phyloP scores from a whole-genome alignment of 148 eudicot species.

The Chenopodium suecicum region DNA sequence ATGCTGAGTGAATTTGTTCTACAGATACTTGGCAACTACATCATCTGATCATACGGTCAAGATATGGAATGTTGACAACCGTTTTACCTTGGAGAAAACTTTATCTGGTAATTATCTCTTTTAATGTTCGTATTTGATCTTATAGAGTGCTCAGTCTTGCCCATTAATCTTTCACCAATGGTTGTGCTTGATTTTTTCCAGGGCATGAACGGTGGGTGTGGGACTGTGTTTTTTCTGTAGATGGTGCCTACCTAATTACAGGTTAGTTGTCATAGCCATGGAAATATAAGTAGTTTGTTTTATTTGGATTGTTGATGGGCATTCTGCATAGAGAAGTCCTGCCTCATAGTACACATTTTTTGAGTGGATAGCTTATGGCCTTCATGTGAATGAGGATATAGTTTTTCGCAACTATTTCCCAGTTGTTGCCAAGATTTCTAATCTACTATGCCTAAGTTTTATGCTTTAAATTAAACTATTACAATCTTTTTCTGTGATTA shows the following conservation, averaged over 20 bases:
- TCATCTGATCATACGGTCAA: conserved; percentile 91
- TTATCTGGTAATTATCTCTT: conserved; percentile 45
- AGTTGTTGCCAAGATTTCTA: background rate
- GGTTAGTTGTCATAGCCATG: conserved; percentile 38
- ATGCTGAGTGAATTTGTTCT: conserved; percentile 14
- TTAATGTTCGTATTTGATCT: background rate
- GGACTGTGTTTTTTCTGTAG: conserved; percentile 98
- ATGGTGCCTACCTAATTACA: conserved; percentile 94
- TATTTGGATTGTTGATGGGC: background rate
- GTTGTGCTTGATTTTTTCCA: conserved; percentile 31
- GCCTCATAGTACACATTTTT: background rate
- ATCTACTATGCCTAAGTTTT: background rate
- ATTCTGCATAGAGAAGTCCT: background rate
- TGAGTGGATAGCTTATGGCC: background rate
- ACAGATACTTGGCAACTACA: conserved; percentile 93
- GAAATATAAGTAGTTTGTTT: background rate
- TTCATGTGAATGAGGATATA: background rate
- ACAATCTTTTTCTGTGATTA: background rate
- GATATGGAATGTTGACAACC: conserved; percentile 86
- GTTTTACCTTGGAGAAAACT: conserved; percentile 82
- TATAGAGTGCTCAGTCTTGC: conserved; percentile 6
- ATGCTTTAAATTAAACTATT: background rate
- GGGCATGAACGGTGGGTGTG: conserved; percentile 99
- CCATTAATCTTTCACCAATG: background rate
- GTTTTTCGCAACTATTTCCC: background rate